Percentiles rank a stretch among this genome's conserved stretches.
Conservation (phyloP, 345 rosid genomes). For the Gossypium rotundifolium region DNA sequence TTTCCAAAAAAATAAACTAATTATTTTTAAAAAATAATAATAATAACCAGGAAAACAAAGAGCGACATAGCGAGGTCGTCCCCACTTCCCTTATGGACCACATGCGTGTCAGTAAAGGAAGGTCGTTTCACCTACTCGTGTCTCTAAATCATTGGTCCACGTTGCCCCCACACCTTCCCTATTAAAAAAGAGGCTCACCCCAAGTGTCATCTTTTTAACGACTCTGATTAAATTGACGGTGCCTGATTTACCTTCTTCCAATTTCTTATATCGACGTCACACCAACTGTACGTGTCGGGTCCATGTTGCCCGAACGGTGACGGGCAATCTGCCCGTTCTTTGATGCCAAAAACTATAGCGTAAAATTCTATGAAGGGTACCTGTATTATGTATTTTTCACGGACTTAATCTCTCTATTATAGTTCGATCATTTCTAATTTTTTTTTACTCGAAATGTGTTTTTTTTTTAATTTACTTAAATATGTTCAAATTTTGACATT, state of each 20-base stretch:
- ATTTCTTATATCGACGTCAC: conserved; percentile 54
- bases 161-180: background rate
- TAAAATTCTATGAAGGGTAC: no score
- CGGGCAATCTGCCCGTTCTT: conserved; percentile 70
- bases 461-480: no score
- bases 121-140: conserved; percentile 31
- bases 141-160: conserved; percentile 44
- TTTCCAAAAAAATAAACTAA: background rate
- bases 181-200: background rate
- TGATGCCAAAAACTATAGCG: background rate
- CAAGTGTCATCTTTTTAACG: conserved; percentile 38
- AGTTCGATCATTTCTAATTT: no score
- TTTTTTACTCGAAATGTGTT: no score
- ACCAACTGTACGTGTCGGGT: conserved; percentile 62
- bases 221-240: conserved; percentile 43
- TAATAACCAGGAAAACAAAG: background rate
- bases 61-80: conserved; percentile 1
- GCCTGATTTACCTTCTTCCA: conserved; percentile 37
- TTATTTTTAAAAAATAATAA: background rate
- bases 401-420: no score
- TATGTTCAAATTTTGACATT: no score
- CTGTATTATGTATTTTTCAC: no score
- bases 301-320: conserved; percentile 51
- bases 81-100: conserved; percentile 33
- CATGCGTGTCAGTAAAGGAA: conserved; percentile 66